phyloP scores from a whole-genome alignment of 176 grass and related monocot genomes.

The Carex parvula region DNA sequence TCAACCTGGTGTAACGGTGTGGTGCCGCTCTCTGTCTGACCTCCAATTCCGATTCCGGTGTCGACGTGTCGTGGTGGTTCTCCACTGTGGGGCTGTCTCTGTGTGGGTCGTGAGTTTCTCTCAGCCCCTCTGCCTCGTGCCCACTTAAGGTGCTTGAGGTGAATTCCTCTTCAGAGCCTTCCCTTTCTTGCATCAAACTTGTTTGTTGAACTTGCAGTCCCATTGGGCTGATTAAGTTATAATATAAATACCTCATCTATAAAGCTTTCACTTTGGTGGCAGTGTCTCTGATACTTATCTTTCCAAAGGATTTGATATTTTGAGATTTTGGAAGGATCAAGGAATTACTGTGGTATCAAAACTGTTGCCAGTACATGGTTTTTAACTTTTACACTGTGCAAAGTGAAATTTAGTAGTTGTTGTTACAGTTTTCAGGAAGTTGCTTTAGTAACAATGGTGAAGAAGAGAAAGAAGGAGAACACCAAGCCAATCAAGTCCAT shows the following conservation, averaged over 20 bases:
- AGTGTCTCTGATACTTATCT: no score
- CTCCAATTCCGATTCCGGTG: not conserved
- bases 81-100: not conserved
- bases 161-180: not conserved
- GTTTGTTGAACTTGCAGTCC: not conserved
- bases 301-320: no score
- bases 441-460: not conserved
- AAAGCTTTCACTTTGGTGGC: no score
- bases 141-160: not conserved
- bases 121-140: not conserved
- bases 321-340: not conserved
- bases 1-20: no score
- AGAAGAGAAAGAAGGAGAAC: slow-evolving; percentile 8
- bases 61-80: not conserved
- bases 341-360: not conserved
- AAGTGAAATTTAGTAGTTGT: not conserved
- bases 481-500: not conserved
- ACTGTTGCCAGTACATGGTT: not conserved
- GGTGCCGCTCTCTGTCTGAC: no score
- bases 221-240: not conserved
- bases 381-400: no score
- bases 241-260: no score
- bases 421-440: not conserved
- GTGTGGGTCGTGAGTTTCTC: not conserved
- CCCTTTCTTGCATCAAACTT: not conserved